Base-by-base conservation (phyloP, 2,329 filamentous ascomycete genomes). In the Incumbomyces lentus region DNA sequence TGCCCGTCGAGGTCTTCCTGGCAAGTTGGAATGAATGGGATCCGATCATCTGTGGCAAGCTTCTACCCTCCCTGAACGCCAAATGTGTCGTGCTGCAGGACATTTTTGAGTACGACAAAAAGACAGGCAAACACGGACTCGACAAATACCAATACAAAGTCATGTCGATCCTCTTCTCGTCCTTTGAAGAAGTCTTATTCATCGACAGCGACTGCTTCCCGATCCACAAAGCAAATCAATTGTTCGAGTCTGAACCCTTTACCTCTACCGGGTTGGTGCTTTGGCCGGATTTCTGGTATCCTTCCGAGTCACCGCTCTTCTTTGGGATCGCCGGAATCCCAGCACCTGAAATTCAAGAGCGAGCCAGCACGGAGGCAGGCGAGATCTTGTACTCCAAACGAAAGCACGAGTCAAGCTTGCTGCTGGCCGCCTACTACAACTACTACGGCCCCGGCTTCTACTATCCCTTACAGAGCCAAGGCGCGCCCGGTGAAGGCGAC, bases 171-270 rank as follows among this genome's bases (percentile, higher is more conserved):
- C 62, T 80, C 2, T 73, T 78, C 51, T 78, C 76, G 1, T 72
- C 74, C 3, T 80, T 78, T 52, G 72, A 78, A 55, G 68, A 78
- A 44, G 68, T 77, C 10, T 64, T 80, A 14, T 78, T 76, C 60
- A 69, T 80, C 55, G 76, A 80, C 55, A 72, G 73, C 46, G 75
- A 79, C 55, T 68, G 68, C 50, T 76, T 78, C 54, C 74, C 75
- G 11, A 62, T 66, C 37, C 63, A 71, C 43, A 69, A 70, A 0
- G 37, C 49, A 2, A 62, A 63, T 18, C 49, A 59, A 3, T 59
- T 79, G 12, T 73, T 80, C 52, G 60, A 67, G n/a, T 62, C 65
- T 1, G 68, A 74, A 32, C 73, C 74, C 0, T 79, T 73, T 58
- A 64, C 54, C 5, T 69, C 70, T 1, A 68, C 66, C 1, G 76